Evolutionary conservation across 2,329 filamentous ascomycete species (phyloP).

Genomic region (Berkeleyomyces rouxiae): DNA sequence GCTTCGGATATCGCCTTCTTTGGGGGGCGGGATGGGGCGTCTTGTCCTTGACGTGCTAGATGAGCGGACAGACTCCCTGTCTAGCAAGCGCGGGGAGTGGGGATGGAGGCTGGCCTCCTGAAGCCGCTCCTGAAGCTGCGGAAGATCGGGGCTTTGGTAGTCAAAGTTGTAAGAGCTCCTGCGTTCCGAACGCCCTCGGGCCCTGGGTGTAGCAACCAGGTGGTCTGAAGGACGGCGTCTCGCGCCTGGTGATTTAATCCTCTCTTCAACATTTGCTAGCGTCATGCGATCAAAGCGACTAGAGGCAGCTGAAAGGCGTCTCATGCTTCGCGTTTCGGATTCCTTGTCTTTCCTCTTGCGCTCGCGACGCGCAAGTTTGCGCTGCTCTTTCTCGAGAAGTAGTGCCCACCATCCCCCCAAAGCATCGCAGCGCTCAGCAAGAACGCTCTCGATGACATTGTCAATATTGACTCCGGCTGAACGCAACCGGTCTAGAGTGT

Average conservation of each 20-base stretch:
- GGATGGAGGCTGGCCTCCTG: conserved; percentile 20
- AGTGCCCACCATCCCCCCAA: conserved; percentile 94
- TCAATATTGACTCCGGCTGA: conserved; percentile 90
- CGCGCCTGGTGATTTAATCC: conserved; percentile 24
- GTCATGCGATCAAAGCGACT: conserved; percentile 70
- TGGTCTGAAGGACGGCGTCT: conserved; percentile 26
- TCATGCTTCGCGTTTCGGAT: conserved; percentile 58
- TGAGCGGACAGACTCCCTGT: conserved; percentile 63
- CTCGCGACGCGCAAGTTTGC: conserved; percentile 67
- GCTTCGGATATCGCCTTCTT: conserved; percentile 54
- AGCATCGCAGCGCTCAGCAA: conserved; percentile 76
- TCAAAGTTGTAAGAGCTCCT: conserved; percentile 53
- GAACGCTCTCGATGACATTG: conserved; percentile 80
- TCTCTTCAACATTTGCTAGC: conserved; percentile 64
- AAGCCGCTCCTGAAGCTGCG: conserved; percentile 49
- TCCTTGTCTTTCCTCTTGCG: conserved; percentile 75
- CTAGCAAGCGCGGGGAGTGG: conserved; percentile 50
- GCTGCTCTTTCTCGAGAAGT: conserved; percentile 81
- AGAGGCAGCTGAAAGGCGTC: conserved; percentile 76
- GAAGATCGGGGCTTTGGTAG: conserved; percentile 54
- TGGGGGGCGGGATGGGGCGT: conserved; percentile 65
- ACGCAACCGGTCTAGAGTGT: conserved; percentile 81
- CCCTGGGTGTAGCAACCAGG: conserved; percentile 35
- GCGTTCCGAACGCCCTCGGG: conserved; percentile 61
- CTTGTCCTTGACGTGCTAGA: conserved; percentile 62